phyloP scores from a whole-genome alignment of 768 basidiomycete species.

The Agrocybe pediades region DNA sequence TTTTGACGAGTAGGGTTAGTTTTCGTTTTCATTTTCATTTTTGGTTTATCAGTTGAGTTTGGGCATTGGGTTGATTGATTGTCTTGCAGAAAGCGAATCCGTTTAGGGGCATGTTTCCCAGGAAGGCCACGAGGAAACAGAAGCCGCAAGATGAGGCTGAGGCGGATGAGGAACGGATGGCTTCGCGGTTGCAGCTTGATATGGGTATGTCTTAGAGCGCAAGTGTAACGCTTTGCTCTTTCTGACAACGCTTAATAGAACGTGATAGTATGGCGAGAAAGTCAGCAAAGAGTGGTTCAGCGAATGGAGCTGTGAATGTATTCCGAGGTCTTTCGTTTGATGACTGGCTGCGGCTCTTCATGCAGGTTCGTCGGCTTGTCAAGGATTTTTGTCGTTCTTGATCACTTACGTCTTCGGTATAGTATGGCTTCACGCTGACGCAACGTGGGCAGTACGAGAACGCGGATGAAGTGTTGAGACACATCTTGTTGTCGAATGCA shows the following conservation, averaged over 20 bases:
- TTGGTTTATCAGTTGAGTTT: constrained; percentile 6
- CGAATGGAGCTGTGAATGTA: constrained; percentile 49
- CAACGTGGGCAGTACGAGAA: constrained; percentile 60
- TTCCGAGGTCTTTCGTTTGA: constrained; percentile 85
- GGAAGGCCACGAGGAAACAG: constrained; percentile 37
- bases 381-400: not conserved
- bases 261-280: constrained; percentile 58
- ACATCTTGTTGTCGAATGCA: constrained; percentile 73
- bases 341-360: constrained; percentile 82
- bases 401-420: not conserved
- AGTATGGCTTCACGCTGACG: constrained; percentile 80
- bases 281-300: constrained; percentile 38
- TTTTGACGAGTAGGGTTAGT: constrained; percentile 71
- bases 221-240: not conserved
- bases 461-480: constrained; percentile 76
- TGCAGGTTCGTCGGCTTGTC: constrained; percentile 61
- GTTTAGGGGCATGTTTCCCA: constrained; percentile 73
- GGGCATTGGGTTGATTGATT: not conserved
- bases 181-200: constrained; percentile 73
- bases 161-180: constrained; percentile 71
- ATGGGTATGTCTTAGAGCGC: constrained; percentile 47
- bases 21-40: constrained; percentile 42
- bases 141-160: constrained; percentile 39
- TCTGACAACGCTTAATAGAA: constrained; percentile 41
- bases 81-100: constrained; percentile 34